Conservation (phyloP, 2,329 filamentous ascomycete genomes). For the Aspergillus neotritici region DNA sequence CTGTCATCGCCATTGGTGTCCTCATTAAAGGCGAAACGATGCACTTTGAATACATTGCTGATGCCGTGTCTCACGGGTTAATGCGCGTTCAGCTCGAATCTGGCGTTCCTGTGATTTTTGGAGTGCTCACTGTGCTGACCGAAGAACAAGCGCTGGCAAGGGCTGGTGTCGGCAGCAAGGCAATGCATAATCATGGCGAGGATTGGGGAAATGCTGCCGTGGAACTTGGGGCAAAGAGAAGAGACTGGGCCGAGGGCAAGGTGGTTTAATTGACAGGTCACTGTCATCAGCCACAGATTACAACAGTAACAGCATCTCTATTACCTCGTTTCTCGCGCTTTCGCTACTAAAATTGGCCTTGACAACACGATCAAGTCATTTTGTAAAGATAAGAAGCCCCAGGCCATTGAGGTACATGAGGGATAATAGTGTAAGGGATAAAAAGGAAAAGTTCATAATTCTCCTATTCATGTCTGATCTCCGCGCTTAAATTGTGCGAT, state of each 20-base stretch:
- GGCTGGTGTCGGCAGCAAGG: conserved; percentile 61
- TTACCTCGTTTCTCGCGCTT: neutral
- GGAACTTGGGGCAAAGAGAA: conserved; percentile 84
- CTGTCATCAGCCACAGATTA: no score
- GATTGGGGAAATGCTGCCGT: conserved; percentile 95
- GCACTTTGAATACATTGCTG: conserved; percentile 98
- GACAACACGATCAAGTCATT: neutral
- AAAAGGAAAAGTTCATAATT: neutral
- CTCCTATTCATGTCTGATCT: conserved; percentile 1
- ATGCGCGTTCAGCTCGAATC: conserved; percentile 92
- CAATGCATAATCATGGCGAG: conserved; percentile 83
- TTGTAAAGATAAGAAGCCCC: no score
- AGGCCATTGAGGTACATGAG: no score
- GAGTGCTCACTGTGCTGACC: conserved; percentile 78
- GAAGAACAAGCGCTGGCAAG: conserved; percentile 83
- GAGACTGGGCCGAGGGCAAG: conserved; percentile 70
- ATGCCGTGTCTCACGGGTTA: conserved; percentile 80
- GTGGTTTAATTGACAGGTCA: conserved; percentile 34
- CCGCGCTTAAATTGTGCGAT: conserved; percentile 15
- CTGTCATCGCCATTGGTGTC: conserved; percentile 89
- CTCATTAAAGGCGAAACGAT: conserved; percentile 98
- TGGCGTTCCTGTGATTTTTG: conserved; percentile 85
- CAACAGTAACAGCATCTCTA: neutral
- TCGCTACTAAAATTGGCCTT: neutral
- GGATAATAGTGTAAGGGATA: neutral